Base-by-base conservation (phyloP, 2,329 filamentous ascomycete genomes). In the Fusarium pilosicola region DNA sequence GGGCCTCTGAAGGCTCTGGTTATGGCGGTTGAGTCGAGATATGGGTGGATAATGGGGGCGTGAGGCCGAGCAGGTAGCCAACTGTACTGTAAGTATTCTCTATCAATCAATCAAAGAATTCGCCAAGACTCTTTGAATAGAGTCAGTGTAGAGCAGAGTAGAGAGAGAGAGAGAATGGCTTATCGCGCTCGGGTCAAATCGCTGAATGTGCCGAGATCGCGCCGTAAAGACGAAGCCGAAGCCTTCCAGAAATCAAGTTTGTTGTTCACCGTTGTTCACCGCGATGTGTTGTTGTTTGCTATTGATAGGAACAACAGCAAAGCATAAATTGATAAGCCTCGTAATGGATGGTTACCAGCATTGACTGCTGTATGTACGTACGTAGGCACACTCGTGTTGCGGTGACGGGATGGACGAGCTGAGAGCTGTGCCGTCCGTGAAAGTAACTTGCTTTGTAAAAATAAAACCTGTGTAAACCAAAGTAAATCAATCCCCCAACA, bases 161-260 rank as follows among this genome's bases (percentile, higher is more conserved):
- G 28, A 30, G 30, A 13, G 30, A 34, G 32, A 34, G 49, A 44
- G 49, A 66, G 49, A 34, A 39, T 62, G 68, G 64, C 64, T 65
- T 72, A 65, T 72, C 65, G 69, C 59, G 45, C 54, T 70, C 70
- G 65, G 65, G 64, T 66, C 55, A 58, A 73, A 42, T 61, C 41
- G 49, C n/a, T 54, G 54, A 39, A 65, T 58, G 24, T 52, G 34
- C 67, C 68, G 61, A 72, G 58, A 51, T 61, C 60, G 49, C 42
- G 44, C 66, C 68, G 68, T 54, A 34, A 34, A 44, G 44, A 36
- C 26, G 44, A 51, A 44, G 63, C 64, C 65, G 48, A 68, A 61
- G 39, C 49, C 28, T 67, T 60, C 58, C 51, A 62, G 56, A 65
- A 57, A 57, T n/a, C 64, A 73, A 30, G 65, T 68, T 68, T 68